Conservation (phyloP, 768 basidiomycete genomes). For the Pluteus cervinus region DNA sequence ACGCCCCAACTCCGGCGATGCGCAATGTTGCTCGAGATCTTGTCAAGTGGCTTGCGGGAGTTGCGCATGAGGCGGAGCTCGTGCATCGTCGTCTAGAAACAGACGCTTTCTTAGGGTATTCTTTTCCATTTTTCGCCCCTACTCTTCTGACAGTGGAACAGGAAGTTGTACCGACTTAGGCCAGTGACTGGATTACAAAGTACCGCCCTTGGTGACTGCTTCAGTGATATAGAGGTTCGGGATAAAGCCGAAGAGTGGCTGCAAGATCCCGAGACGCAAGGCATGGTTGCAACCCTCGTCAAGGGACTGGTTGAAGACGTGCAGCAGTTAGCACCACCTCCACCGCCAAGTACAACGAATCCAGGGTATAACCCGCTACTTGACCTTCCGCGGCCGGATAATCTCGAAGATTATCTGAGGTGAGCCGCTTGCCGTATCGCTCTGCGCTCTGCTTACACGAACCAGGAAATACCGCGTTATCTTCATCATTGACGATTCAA, state of each 20-base stretch:
- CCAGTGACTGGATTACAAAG: slow-evolving; percentile 12
- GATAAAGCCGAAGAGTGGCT: slow-evolving; percentile 9
- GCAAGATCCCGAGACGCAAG: slow-evolving; percentile 5
- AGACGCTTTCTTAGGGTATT: slow-evolving; percentile 5
- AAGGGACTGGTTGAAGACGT: slow-evolving; percentile 1
- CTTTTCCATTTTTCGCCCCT: slow-evolving; percentile 5
- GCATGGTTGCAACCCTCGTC: slow-evolving; percentile 2
- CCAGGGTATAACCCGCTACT: slow-evolving; percentile 19
- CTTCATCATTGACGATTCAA: slow-evolving; percentile 25
- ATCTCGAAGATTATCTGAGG: slow-evolving; percentile 18
- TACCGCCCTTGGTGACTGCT: slow-evolving; percentile 14
- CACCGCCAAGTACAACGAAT: slow-evolving; percentile 12
- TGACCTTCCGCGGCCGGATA: slow-evolving; percentile 18
- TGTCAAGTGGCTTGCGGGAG: slow-evolving; percentile 11
- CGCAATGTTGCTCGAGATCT: slow-evolving; percentile 8
- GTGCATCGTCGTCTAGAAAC: slow-evolving; percentile 3
- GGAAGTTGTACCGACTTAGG: slow-evolving; percentile 11
- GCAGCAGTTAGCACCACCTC: slow-evolving; percentile 12
- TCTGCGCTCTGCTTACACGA: background rate
- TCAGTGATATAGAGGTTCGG: slow-evolving; percentile 11
- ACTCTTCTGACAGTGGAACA: too few relatives aligned
- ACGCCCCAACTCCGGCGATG: background rate
- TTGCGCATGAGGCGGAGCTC: slow-evolving; percentile 13
- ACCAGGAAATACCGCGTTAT: slow-evolving; percentile 21
- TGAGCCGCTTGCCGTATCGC: slow-evolving; percentile 5